Conservation (phyloP, 768 basidiomycete species). For the Lactarius deliciosus region DNA sequence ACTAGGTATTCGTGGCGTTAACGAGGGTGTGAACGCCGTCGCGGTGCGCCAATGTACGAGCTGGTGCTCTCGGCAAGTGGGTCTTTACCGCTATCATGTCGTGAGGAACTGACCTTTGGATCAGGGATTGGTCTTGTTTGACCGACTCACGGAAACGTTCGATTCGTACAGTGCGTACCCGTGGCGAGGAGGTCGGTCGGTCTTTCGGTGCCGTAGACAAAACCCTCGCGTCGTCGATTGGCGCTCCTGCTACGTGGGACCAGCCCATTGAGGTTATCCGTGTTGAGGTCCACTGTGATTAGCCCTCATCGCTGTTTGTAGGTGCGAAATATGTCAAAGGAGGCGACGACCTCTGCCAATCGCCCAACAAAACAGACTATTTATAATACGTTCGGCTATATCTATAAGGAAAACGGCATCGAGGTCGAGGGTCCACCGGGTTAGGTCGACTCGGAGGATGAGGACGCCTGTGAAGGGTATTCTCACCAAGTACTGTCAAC, state of each 20-base stretch:
- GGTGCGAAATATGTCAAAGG: slow-evolving; percentile 84
- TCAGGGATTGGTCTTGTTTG: slow-evolving; percentile 94
- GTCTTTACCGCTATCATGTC: not conserved
- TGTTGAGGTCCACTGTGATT: slow-evolving; percentile 53
- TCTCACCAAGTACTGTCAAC: no score
- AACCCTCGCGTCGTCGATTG: slow-evolving; percentile 85
- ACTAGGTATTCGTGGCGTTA: slow-evolving; percentile 91
- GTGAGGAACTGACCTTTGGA: slow-evolving; percentile 22
- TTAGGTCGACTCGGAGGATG: no score
- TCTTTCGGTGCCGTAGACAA: slow-evolving; percentile 78
- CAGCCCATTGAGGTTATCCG: slow-evolving; percentile 87
- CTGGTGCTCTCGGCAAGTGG: no score
- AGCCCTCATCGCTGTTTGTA: not conserved
- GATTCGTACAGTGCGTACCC: slow-evolving; percentile 68
- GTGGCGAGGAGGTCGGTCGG: slow-evolving; percentile 39
- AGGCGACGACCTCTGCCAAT: slow-evolving; percentile 56
- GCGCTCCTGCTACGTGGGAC: slow-evolving; percentile 97
- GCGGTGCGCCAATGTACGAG: slow-evolving; percentile 79
- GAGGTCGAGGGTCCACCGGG: slow-evolving; percentile 68
- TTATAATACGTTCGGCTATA: slow-evolving; percentile 83
- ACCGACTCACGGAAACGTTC: slow-evolving; percentile 64
- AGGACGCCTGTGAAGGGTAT: no score
- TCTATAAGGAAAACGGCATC: slow-evolving; percentile 95
- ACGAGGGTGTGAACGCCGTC: slow-evolving; percentile 68
- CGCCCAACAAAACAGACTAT: slow-evolving; percentile 92